Evolutionary conservation across 108 stramenopile genomes (phyloP), one percentile per base, ranked within the genome.

Genomic region (Nannochloropsis salina): DNA sequence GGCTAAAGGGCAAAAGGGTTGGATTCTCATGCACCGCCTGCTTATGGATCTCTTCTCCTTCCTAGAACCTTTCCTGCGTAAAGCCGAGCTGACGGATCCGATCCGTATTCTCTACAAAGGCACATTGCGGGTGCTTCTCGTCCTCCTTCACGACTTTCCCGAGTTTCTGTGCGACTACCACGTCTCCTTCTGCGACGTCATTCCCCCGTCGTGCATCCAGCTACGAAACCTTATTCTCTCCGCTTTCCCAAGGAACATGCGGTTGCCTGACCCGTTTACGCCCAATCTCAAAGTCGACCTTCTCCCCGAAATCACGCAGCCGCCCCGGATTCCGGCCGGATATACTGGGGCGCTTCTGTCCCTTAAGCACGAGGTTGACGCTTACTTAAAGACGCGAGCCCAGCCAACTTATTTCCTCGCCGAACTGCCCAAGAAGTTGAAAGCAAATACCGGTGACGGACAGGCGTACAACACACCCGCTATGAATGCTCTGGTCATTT

Each of bases 101-200:
- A 92, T 96, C 51, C 96, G 97, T 81, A 93, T 95, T 87, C 92
- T 98, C 83, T 99, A 97, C 93, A 95, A 98, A 87, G 99, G 99
- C 81, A 94, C 94, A 43, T 92, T 99, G 12, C 95, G 98, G 42
- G 95, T 97, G 11, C 93, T 99, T 74, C 90, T 99, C 83, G 95
- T 98, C 83, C 93, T 99, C 45, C 91, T 99, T 44, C 99, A 99
- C 86, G 99, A 99, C 89, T 98, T 98, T 88, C 98, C 98, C 21
- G 92, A 96, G 82, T 99, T 99, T 89, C 90, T 99, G 47, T 93
- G 94, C 80, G 97, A 94, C 45, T 97, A 97, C 90, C 97, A 99
- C 88, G 84, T 98, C 12, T 96, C 95, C 45, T 94, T 99, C 87
- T 97, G 97, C 93, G 97, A 98, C 86, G 94, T 97, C 44, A 97